These are phyloP conservation scores for Taiwanofungus camphoratus DNA, from an alignment of 1,284 basidiomycete species.

Conservation along the genomic window DNA sequence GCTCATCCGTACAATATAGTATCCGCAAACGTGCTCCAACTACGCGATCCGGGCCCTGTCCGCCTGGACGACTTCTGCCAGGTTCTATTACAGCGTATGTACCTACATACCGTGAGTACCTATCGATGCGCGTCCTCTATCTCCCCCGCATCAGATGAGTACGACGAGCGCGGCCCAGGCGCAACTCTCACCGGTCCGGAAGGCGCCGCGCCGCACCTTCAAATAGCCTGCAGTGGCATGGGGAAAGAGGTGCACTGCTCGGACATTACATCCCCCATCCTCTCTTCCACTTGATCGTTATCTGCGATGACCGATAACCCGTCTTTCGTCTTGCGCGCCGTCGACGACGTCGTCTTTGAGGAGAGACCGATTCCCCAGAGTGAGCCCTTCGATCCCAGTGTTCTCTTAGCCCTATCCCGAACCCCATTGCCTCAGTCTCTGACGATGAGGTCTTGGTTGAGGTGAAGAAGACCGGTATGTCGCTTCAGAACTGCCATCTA, in stretches of 20 bases:
- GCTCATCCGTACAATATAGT: too few relatives aligned
- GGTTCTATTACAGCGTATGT: too few relatives aligned
- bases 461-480: constrained; percentile 85
- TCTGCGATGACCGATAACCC: constrained; percentile 63
- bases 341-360: constrained; percentile 74
- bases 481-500: constrained; percentile 1
- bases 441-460: constrained; percentile 83
- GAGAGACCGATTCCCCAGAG: constrained; percentile 75
- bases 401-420: constrained; percentile 6
- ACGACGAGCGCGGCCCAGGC: too few relatives aligned
- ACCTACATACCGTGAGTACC: too few relatives aligned
- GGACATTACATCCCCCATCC: background rate
- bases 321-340: constrained; percentile 72
- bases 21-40: too few relatives aligned
- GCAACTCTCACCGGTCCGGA: background rate
- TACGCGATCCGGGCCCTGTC: too few relatives aligned
- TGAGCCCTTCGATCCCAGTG: constrained; percentile 26
- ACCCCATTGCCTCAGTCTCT: constrained; percentile 39
- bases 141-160: too few relatives aligned
- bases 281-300: constrained; percentile 7
- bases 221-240: too few relatives aligned
- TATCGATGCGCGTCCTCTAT: too few relatives aligned
- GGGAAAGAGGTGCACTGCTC: background rate
- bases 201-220: background rate
- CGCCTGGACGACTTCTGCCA: too few relatives aligned